A percentile compares a stretch with the other conserved stretches of the same genome.
phyloP scores from a whole-genome alignment of 2,329 filamentous ascomycete species.

The Penicillium brevicompactum region DNA sequence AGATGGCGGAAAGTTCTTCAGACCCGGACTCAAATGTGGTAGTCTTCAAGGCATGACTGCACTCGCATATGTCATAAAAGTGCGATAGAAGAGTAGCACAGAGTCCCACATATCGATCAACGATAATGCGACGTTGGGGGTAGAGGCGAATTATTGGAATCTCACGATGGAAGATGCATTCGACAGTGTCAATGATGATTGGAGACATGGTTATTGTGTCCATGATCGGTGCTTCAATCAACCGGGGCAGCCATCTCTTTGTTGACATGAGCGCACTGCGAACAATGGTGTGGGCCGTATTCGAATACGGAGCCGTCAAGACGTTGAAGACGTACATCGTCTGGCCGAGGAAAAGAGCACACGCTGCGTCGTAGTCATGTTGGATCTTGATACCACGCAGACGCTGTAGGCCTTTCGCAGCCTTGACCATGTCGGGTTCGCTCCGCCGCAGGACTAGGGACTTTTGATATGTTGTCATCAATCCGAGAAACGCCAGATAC shows the following conservation, averaged over 20 bases:
- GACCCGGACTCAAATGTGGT: constrained; percentile 5
- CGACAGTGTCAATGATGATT: constrained; percentile 35
- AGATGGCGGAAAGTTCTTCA: constrained; percentile 2
- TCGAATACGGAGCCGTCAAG: constrained; percentile 27
- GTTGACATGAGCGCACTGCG: constrained; percentile 30
- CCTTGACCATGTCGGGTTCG: constrained; percentile 23
- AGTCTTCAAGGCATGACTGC: constrained; percentile 21
- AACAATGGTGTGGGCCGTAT: constrained; percentile 28
- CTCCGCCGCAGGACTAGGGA: constrained; percentile 21
- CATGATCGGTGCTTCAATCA: constrained; percentile 27
- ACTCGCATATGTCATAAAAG: constrained; percentile 35
- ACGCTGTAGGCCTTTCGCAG: constrained; percentile 22
- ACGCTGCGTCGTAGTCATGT: constrained; percentile 27
- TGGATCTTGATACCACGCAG: constrained; percentile 21
- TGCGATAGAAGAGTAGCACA: constrained; percentile 32
- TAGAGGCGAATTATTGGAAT: constrained; percentile 32
- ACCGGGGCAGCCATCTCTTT: constrained; percentile 29
- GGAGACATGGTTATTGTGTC: constrained; percentile 32
- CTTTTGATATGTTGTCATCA: constrained; percentile 27
- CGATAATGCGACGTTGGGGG: constrained; percentile 18
- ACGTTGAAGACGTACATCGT: constrained; percentile 33
- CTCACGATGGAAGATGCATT: constrained; percentile 33
- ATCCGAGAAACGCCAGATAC: constrained; percentile 23
- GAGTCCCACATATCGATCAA: constrained; percentile 34
- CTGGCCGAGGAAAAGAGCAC: constrained; percentile 28